Evolutionary conservation across 2,329 filamentous ascomycete species (phyloP).

Genomic region (Didymella lethalis): DNA sequence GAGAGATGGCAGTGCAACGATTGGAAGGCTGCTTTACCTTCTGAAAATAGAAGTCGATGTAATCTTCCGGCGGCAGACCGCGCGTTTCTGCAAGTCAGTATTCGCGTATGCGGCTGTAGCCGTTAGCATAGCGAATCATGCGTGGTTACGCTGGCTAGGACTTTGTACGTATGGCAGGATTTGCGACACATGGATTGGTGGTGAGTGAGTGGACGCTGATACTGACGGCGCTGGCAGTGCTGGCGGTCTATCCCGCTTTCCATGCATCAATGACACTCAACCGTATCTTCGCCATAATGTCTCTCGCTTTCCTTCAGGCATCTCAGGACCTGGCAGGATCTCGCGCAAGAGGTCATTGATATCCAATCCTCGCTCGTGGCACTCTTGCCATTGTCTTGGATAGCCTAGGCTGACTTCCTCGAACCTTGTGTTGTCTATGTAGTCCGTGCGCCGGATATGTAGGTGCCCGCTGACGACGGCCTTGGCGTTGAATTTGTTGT

Average conservation of each 20-base stretch:
- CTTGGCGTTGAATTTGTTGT: slow-evolving; percentile 56
- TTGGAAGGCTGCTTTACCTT: slow-evolving; percentile 4
- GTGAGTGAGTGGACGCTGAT: background rate
- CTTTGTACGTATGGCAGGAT: background rate
- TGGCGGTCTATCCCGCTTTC: too few species aligned
- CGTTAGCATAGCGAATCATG: background rate
- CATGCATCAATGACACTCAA: slow-evolving; percentile 13
- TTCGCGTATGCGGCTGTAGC: background rate
- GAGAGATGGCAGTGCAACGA: slow-evolving; percentile 3
- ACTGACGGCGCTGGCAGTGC: background rate
- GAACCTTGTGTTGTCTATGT: slow-evolving; percentile 56
- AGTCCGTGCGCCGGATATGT: slow-evolving; percentile 57
- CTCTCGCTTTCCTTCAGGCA: slow-evolving; percentile 34
- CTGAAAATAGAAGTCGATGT: background rate
- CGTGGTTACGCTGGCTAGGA: background rate
- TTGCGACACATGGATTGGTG: background rate
- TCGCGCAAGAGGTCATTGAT: slow-evolving; percentile 57
- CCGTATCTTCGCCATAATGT: slow-evolving; percentile 45
- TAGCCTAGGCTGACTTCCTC: slow-evolving; percentile 59
- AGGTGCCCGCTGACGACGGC: slow-evolving; percentile 58
- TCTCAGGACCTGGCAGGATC: slow-evolving; percentile 54
- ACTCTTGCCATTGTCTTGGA: slow-evolving; percentile 57
- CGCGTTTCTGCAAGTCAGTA: slow-evolving; percentile 10
- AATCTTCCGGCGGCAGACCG: slow-evolving; percentile 2
- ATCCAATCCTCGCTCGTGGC: slow-evolving; percentile 53